These are phyloP conservation scores for Westerdykella aurantiaca DNA, from an alignment of 2,329 filamentous ascomycete species.

Conservation along the genomic window DNA sequence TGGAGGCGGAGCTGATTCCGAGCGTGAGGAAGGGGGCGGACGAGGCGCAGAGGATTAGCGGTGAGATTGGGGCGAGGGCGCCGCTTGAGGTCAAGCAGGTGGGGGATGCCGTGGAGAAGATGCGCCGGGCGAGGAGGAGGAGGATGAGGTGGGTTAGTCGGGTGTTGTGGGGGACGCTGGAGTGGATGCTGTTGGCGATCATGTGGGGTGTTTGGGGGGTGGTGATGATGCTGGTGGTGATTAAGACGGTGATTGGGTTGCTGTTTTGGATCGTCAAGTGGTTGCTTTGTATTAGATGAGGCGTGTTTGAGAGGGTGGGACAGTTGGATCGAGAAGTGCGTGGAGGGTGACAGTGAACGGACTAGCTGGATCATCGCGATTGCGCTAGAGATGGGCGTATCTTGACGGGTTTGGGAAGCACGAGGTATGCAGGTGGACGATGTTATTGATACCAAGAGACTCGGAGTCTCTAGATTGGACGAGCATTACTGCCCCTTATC, in stretches of 20 bases:
- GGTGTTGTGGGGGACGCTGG: conserved; percentile 72
- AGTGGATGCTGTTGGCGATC: conserved; percentile 80
- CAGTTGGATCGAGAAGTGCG: not conserved
- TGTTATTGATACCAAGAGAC: too few species aligned
- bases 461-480: too few species aligned
- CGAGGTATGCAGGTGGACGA: too few species aligned
- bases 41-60: conserved; percentile 71
- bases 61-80: conserved; percentile 69
- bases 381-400: too few species aligned
- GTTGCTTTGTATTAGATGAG: conserved; percentile 62
- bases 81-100: conserved; percentile 76
- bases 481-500: too few species aligned
- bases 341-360: too few species aligned
- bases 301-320: not conserved
- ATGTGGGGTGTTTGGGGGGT: conserved; percentile 95
- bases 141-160: conserved; percentile 70
- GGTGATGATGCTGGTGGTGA: conserved; percentile 67
- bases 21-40: conserved; percentile 65
- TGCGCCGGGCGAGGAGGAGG: conserved; percentile 66
- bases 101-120: conserved; percentile 64
- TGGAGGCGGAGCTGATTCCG: conserved; percentile 49
- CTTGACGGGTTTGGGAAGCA: too few species aligned
- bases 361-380: too few species aligned
- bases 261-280: conserved; percentile 56
- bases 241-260: conserved; percentile 59